Conservation (phyloP, 768 basidiomycete genomes). For the Naganishia vishniacii region DNA sequence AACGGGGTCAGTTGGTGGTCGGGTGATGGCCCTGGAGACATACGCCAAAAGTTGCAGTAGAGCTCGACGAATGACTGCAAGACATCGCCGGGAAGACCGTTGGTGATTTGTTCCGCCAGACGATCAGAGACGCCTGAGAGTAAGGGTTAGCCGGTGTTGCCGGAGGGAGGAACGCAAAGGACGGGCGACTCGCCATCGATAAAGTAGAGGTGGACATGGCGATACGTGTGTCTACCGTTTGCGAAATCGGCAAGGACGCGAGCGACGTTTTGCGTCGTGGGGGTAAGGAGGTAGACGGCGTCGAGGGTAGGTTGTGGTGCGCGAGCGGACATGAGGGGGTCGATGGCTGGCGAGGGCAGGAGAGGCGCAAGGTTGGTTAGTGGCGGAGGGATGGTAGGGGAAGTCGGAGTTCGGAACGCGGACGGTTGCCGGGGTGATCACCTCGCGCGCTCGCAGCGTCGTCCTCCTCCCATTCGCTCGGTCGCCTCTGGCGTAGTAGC, state of each 20-base stretch:
- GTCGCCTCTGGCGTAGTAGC: too few species aligned
- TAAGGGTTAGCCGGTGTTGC: too few species aligned
- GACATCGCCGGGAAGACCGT: constrained; percentile 69
- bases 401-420: background rate
- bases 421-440: too few species aligned
- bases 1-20: background rate
- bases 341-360: constrained; percentile 65
- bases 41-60: constrained; percentile 89
- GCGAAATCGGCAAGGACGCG: constrained; percentile 81
- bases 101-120: constrained; percentile 67
- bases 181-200: constrained; percentile 79
- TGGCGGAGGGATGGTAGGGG: background rate
- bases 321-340: constrained; percentile 75
- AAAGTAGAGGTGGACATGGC: constrained; percentile 84
- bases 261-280: constrained; percentile 88
- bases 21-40: constrained; percentile 38
- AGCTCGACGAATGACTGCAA: constrained; percentile 76
- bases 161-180: too few species aligned
- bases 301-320: constrained; percentile 79
- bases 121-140: constrained; percentile 66
- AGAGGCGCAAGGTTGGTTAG: background rate
- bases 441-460: too few species aligned
- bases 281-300: constrained; percentile 89
- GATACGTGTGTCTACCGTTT: constrained; percentile 63
- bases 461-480: too few species aligned